Base-by-base conservation (phyloP, 2,329 filamentous ascomycete species). In the Stagonosporopsis cucurbitacearum region DNA sequence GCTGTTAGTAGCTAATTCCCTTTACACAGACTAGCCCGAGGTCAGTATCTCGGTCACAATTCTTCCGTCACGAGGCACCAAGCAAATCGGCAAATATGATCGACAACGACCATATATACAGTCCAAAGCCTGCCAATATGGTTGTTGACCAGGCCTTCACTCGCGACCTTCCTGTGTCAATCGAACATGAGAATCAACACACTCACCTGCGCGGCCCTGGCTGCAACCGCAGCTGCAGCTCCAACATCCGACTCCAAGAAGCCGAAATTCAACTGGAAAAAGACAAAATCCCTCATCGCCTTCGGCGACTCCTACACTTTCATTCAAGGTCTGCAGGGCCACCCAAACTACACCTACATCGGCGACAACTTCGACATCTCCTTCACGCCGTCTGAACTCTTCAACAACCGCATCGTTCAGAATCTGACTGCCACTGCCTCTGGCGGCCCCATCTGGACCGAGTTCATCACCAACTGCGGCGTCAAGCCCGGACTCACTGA, bases 371-470 rank as follows among this genome's bases (percentile, higher is more conserved):
- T 80, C n/a, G 73, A 82, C 53, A 76, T 79, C 28, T 69, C 75
- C 23, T 84, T 79, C 61, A 77, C 78, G 0, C 69, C 78, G 0
- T 50, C 74, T 7, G 68, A 78, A 13, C 75, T 85, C 0, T 72
- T 84, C 13, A 70, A 69, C 1, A 73, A 82, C 62, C 70, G 76
- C 54, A 85, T 85, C 54, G 77, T 84, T 2, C 81, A 84, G 37
- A 83, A 84, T 35, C 78, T 80, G 59, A 80, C 77, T 2, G 72
- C 71, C 23, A 66, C 65, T 13, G 81, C 81, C 17, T 79, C 81
- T 50, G 82, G 81, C 1, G 82, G 82, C 0, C 80, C 82, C 0
- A 83, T 85, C 51, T 85, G 82, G 82, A 76, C 83, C 5, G 81
- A 85, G 62, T 80, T 77, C 50, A 71, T 85, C 20, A 85, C 83